Evolutionary conservation across 495 filamentous ascomycete species (phyloP), one percentile per base, ranked within the genome.

Genomic region (Hypoxylon rickii): DNA sequence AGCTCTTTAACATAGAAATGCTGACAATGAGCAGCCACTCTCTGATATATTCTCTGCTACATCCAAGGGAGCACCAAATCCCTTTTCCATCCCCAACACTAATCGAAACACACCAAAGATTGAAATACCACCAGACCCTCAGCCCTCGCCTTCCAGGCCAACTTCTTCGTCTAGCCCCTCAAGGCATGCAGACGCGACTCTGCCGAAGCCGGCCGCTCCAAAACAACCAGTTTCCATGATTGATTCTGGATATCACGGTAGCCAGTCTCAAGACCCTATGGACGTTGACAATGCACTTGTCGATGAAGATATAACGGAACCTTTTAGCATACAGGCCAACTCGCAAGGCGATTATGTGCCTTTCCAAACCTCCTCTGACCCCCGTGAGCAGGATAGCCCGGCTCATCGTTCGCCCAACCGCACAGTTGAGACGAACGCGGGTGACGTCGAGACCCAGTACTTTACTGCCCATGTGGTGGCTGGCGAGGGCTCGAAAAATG

Each of bases 201-300:
- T 55, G 45, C 13, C 65, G 31, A 60, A 55, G 45, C 62, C 44
- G 19, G 26, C 45, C 10, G 13, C 43, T 24, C 34, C 48, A 21
- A 61, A 59, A 19, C 51, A 50, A 26, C 52, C 53, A 39, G 44
- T 63, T 22, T 67, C 74, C 11, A 45, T 75, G 18, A 63, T 72
- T 3, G 90, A 96, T 60, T 94, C 90, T 1, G 90, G 90, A 33
- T 95, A 95, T 60, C 86, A 92, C 79, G 90, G 88, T 42, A 86
- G 82, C 71, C 85, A 74, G 38, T 55, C 68, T 6, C 69, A 70
- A 13, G 79, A 82, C 19, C 67, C 66, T 0, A 68, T 71, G 43
- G 63, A 61, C 12, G 38, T 70, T 7, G 69, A 72, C 5, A 52
- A 69, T 7, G 3, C 13, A 24, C 8, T 12, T 5, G 1, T 55